These are phyloP conservation scores for Ophiostoma ulmi DNA, from an alignment of 2,329 filamentous ascomycete species.

Conservation along the genomic window DNA sequence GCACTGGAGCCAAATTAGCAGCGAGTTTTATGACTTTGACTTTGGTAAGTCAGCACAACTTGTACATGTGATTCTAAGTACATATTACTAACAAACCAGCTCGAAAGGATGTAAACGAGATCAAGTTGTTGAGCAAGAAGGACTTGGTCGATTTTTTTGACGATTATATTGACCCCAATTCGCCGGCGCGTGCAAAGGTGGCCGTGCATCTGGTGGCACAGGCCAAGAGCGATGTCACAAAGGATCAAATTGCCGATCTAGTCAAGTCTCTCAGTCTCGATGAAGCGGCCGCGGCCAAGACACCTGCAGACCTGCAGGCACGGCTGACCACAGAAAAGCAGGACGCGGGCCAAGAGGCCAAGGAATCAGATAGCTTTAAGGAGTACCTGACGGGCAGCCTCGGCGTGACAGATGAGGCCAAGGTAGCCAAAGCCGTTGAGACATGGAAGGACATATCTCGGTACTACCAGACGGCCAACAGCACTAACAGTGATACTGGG, in stretches of 20 bases:
- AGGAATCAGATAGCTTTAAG: constrained; percentile 48
- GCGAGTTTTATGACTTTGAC: constrained; percentile 85
- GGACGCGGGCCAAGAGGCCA: constrained; percentile 44
- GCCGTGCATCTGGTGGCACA: constrained; percentile 80
- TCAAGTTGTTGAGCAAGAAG: constrained; percentile 69
- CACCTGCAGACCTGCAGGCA: constrained; percentile 35
- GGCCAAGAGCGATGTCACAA: constrained; percentile 45
- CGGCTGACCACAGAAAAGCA: constrained; percentile 36
- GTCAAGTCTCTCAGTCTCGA: constrained; percentile 37
- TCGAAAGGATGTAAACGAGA: constrained; percentile 68
- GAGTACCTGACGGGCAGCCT: constrained; percentile 46
- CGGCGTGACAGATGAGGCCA: constrained; percentile 42
- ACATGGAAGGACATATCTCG: constrained; percentile 36
- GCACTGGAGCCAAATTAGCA: constrained; percentile 80
- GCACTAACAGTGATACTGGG: constrained; percentile 32
- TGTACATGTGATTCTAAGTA: background rate
- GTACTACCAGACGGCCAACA: constrained; percentile 33
- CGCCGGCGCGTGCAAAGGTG: constrained; percentile 70
- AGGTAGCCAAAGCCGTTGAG: constrained; percentile 41
- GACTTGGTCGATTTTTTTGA: constrained; percentile 78
- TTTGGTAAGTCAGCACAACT: constrained; percentile 54
- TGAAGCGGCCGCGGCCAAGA: constrained; percentile 32
- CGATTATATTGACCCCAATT: constrained; percentile 68
- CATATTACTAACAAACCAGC: constrained; percentile 41
- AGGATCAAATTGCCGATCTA: constrained; percentile 41